Percentiles rank a stretch among this genome's conserved stretches.
These are phyloP conservation scores for Nemophila menziesii DNA, from an alignment of 257 asterid genomes.

Conservation along the genomic window DNA sequence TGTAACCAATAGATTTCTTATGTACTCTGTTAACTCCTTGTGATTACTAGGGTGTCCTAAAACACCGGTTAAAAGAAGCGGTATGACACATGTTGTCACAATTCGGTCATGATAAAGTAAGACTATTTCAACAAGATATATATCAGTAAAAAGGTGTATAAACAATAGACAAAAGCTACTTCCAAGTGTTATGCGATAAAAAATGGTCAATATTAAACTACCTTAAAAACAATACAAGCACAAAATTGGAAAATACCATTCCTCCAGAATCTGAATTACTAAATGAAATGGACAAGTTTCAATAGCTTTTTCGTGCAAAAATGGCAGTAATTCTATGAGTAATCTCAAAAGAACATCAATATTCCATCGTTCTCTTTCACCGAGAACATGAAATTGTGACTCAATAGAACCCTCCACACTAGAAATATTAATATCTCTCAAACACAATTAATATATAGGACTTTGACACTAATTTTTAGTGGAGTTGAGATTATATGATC, in stretches of 20 bases:
- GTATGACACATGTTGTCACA: conserved; percentile 71
- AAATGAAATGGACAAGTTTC: conserved; percentile 71
- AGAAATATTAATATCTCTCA: too few relatives aligned
- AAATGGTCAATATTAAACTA: conserved; percentile 19
- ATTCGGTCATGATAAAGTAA: conserved; percentile 24
- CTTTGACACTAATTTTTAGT: too few relatives aligned
- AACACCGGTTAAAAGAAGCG: conserved; percentile 89
- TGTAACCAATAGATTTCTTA: conserved; percentile 58
- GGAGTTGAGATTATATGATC: too few relatives aligned
- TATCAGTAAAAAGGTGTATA: too few relatives aligned
- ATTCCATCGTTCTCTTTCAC: conserved; percentile 96
- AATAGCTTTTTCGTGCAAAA: conserved; percentile 56
- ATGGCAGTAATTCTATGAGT: conserved; percentile 60
- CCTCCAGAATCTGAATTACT: conserved; percentile 42
- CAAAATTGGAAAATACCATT: conserved; percentile 31
- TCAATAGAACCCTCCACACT: conserved; percentile 96
- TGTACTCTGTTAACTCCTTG: conserved; percentile 47
- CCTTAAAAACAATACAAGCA: conserved; percentile 75
- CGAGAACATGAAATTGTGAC: conserved; percentile 86
- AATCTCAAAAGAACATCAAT: conserved; percentile 79
- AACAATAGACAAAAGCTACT: neutral
- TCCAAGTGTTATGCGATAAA: neutral
- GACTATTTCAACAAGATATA: conserved; percentile 2
- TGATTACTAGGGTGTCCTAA: conserved; percentile 75
- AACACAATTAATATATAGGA: too few relatives aligned